Conservation (phyloP, 192 early-diverging fungal genomes). For the Pecoramyces ruminantium region DNA sequence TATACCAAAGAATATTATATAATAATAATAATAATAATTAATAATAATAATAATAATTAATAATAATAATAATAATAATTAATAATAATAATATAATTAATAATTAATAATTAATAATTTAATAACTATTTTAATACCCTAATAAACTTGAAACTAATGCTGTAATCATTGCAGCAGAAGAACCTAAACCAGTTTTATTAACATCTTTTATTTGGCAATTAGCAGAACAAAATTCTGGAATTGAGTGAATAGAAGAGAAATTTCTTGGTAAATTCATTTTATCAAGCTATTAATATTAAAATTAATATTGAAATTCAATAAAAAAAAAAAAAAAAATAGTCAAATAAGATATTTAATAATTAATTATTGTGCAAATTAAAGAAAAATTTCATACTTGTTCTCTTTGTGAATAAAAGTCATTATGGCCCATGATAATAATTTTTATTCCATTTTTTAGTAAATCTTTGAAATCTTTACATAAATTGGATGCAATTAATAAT, state of each 20-base stretch:
- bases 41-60: too few species aligned
- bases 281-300: neutral
- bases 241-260: constrained; percentile 20
- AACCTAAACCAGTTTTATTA: constrained; percentile 92
- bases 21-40: too few species aligned
- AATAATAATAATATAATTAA: too few species aligned
- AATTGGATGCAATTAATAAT: constrained; percentile 4
- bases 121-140: constrained; percentile 6
- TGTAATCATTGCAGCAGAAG: constrained; percentile 90
- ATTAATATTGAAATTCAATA: neutral
- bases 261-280: neutral
- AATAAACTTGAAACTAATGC: constrained; percentile 69
- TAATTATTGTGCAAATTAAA: neutral
- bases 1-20: too few species aligned
- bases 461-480: neutral
- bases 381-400: constrained; percentile 31
- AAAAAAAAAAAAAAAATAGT: neutral
- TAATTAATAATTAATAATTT: too few species aligned
- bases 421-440: constrained; percentile 73
- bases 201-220: constrained; percentile 26
- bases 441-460: constrained; percentile 23
- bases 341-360: too few species aligned
- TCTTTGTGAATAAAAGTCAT: constrained; percentile 98
- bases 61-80: too few species aligned
- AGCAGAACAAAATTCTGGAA: constrained; percentile 8